Evolutionary conservation across 371 early-diverging fungal genomes (phyloP).

Genomic region (Mucor mucedo): DNA sequence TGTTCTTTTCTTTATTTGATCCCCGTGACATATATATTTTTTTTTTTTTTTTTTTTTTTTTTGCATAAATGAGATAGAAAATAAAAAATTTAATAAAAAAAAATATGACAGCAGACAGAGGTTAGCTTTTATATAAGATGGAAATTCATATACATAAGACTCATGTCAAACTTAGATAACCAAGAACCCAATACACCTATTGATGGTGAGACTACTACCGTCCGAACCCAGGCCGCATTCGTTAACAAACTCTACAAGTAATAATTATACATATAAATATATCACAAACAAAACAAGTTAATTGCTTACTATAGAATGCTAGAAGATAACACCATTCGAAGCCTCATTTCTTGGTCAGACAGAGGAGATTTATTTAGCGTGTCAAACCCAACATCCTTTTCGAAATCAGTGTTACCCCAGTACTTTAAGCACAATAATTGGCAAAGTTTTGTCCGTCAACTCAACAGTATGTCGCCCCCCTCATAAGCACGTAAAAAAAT

Average conservation of each 20-base stretch:
- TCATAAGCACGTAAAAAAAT: not conserved
- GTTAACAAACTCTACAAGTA: constrained; percentile 72
- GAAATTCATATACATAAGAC: no score
- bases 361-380: constrained; percentile 71
- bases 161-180: not conserved
- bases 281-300: not conserved
- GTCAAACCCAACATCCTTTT: constrained; percentile 60
- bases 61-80: not conserved
- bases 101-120: constrained; percentile 17
- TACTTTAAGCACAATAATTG: constrained; percentile 90
- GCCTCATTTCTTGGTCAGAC: constrained; percentile 68
- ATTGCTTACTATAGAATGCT: constrained; percentile 48
- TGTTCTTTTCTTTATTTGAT: constrained; percentile 17
- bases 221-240: constrained; percentile 65
- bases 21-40: not conserved
- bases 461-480: constrained; percentile 63
- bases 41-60: constrained; percentile 2
- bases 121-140: not conserved
- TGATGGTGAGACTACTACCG: constrained; percentile 4
- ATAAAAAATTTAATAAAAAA: no score
- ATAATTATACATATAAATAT: not conserved
- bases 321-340: constrained; percentile 59
- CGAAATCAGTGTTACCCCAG: constrained; percentile 65
- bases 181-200: not conserved
- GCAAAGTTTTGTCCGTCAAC: constrained; percentile 85